Evolutionary conservation across 148 eudicot genomes (phyloP).

Genomic region (Rhododendron mucronatum): DNA sequence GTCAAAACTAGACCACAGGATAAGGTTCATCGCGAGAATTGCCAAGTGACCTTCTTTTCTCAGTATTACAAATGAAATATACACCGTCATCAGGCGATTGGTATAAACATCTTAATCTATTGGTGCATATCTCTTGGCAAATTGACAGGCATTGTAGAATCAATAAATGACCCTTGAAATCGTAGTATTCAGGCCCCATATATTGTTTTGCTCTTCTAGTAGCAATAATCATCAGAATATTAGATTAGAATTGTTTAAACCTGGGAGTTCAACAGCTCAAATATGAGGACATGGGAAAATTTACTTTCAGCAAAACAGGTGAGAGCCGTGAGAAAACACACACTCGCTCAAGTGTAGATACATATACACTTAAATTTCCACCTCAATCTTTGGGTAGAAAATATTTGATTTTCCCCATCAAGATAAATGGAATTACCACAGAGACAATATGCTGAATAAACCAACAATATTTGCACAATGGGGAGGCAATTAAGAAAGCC

Average conservation of each 20-base stretch:
- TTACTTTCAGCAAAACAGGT: neutral
- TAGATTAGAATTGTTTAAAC: neutral
- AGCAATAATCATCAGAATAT: neutral
- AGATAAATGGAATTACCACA: neutral
- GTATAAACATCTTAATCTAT: neutral
- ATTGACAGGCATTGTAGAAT: neutral
- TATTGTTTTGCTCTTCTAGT: neutral
- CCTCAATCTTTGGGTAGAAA: neutral
- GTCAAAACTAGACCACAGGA: neutral
- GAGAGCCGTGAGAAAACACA: neutral
- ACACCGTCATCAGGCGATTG: neutral
- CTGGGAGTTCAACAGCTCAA: neutral
- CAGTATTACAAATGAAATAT: neutral
- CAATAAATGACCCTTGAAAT: slow-evolving; percentile 1
- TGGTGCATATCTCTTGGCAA: neutral
- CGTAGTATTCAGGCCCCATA: neutral
- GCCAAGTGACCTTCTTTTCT: neutral
- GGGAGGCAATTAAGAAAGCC: neutral
- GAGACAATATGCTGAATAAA: neutral
- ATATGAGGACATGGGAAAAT: neutral
- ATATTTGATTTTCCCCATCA: neutral
- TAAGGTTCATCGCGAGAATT: neutral
- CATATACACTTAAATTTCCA: neutral
- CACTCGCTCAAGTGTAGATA: neutral
- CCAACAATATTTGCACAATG: neutral